These are phyloP conservation scores for Asclepias syriaca DNA, from an alignment of 257 asterid species.

Conservation along the genomic window DNA sequence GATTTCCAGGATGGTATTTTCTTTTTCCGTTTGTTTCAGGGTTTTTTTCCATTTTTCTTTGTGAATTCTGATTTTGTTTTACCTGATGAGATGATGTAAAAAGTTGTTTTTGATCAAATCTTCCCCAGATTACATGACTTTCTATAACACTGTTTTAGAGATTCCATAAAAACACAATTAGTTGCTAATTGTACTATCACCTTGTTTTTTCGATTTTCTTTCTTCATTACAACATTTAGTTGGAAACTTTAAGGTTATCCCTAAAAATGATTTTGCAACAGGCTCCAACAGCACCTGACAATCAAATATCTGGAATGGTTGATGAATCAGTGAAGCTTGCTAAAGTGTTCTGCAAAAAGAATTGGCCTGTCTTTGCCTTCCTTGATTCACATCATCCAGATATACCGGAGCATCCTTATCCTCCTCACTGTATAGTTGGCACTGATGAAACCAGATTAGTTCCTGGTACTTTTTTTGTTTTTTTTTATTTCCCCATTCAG, in stretches of 20 bases:
- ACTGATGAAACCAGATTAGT: slow-evolving; percentile 72
- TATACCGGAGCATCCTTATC: slow-evolving; percentile 86
- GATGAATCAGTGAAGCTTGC: slow-evolving; percentile 76
- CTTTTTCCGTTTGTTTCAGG: neutral
- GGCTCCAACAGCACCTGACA: slow-evolving; percentile 79
- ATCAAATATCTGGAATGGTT: slow-evolving; percentile 72
- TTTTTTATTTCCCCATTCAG: neutral
- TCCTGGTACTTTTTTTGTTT: slow-evolving; percentile 49
- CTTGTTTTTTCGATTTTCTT: neutral
- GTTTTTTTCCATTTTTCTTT: neutral
- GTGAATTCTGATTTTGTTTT: neutral
- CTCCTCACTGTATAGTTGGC: slow-evolving; percentile 87
- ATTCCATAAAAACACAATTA: neutral
- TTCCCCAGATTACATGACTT: neutral
- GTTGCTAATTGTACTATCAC: neutral
- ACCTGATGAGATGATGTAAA: neutral
- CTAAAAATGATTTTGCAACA: slow-evolving; percentile 16
- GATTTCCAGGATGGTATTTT: neutral
- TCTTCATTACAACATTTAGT: neutral
- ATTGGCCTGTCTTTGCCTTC: slow-evolving; percentile 80
- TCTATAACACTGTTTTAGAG: neutral
- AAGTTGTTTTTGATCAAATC: neutral
- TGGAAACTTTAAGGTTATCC: neutral
- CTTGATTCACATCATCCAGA: slow-evolving; percentile 80
- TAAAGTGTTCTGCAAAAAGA: slow-evolving; percentile 47